Conservation (phyloP, 345 rosid genomes). For the Eutrema yunnanense region DNA sequence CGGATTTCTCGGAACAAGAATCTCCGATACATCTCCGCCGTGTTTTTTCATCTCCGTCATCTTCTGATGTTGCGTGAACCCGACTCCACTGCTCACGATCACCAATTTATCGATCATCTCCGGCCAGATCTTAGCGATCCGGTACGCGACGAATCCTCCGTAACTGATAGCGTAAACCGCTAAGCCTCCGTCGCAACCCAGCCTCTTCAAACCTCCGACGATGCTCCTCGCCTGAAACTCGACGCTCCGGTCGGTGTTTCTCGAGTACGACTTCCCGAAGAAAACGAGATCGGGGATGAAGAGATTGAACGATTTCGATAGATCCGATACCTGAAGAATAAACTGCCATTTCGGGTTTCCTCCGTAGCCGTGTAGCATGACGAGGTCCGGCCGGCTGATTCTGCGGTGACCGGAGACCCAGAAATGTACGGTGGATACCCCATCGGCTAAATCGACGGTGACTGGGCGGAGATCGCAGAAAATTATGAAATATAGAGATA, state of each 20-base stretch:
- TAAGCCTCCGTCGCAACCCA: conserved; percentile 37
- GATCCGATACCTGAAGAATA: conserved; percentile 38
- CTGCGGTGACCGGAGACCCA: conserved; percentile 52
- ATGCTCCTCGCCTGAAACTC: conserved; percentile 56
- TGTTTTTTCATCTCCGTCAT: conserved; percentile 34
- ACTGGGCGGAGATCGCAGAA: conserved; percentile 45
- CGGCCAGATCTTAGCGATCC: conserved; percentile 53
- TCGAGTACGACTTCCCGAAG: conserved; percentile 54
- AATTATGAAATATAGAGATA: conserved; percentile 38
- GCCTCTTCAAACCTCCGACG: conserved; percentile 42
- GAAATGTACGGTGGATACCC: conserved; percentile 55
- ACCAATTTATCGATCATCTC: conserved; percentile 50
- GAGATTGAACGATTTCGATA: conserved; percentile 46
- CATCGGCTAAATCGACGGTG: conserved; percentile 45
- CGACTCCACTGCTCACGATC: conserved; percentile 59
- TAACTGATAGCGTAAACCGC: conserved; percentile 60
- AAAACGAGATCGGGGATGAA: conserved; percentile 68
- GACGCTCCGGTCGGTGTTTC: conserved; percentile 34
- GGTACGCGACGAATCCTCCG: conserved; percentile 70
- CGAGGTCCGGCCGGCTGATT: conserved; percentile 35
- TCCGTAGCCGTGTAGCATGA: conserved; percentile 71
- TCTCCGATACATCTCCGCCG: conserved; percentile 40
- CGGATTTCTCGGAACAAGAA: conserved; percentile 51
- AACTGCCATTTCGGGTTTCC: conserved; percentile 73
- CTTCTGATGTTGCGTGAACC: conserved; percentile 43